Evolutionary conservation across 2,329 filamentous ascomycete species (phyloP).

Genomic region (Fusarium acutatum): DNA sequence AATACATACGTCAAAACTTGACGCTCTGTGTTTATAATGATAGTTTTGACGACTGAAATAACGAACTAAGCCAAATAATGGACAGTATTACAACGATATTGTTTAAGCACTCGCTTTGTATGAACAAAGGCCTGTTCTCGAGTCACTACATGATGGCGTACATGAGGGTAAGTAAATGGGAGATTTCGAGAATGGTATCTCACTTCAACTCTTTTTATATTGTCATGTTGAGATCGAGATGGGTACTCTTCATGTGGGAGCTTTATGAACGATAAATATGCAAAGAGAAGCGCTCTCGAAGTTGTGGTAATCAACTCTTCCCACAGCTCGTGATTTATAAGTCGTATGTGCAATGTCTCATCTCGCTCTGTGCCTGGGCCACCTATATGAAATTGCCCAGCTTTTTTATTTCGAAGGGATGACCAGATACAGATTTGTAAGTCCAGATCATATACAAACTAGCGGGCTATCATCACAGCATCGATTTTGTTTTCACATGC

Average conservation of each 20-base stretch:
- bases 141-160: background rate
- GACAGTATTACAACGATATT: background rate
- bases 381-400: background rate
- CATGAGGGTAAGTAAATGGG: too few species aligned
- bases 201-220: background rate
- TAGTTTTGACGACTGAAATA: background rate
- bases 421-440: background rate
- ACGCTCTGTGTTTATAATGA: background rate
- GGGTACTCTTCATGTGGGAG: background rate
- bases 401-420: background rate
- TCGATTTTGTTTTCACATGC: background rate
- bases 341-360: background rate
- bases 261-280: background rate
- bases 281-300: background rate
- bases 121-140: background rate
- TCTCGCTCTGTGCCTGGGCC: background rate
- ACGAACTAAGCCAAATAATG: background rate
- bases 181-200: background rate
- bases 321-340: background rate
- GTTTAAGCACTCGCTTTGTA: too few species aligned
- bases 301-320: background rate
- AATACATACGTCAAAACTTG: too few species aligned
- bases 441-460: background rate
- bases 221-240: background rate
- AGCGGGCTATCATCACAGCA: background rate